Base-by-base conservation (phyloP, 768 basidiomycete species). In the Suillus spraguei region DNA sequence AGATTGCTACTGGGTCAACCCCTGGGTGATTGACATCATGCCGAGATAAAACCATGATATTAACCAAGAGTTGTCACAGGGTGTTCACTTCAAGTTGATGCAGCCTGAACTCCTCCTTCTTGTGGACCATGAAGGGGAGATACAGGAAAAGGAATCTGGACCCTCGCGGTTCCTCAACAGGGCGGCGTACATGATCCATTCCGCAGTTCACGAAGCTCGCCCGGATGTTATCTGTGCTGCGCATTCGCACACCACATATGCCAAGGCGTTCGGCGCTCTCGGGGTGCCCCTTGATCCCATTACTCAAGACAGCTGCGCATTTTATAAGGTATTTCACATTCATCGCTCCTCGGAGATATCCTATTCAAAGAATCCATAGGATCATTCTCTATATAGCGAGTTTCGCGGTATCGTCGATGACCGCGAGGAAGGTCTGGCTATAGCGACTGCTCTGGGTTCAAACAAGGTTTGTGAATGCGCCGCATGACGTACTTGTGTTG, bases 1-100 rank as follows among this genome's bases (percentile, higher is more conserved):
- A n/a, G n/a, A 84, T 65, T 79, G 78, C 62, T 82, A 82, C 74
- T 83, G 81, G 82, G 80, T 82, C 53, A 82, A 83, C 64, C 81
- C 81, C 1, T 80, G 80, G 64, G 81, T 78, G 64, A 62, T 71
- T 39, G 11, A 50, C 56, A n/a, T 32, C 9, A 38, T 46, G 2
- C 38, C n/a, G 33, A 35, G 54, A 55, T 55, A 36, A 24, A 24
- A 14, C 33, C 36, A 38, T 22, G 20, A 55, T 44, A 44, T 61
- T 52, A 42, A 53, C 54, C 60, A 13, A n/a, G n/a, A n/a, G 16
- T 44, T 44, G 50, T 5, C 13, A 6, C 52, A 80, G 78, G 81
- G 82, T 33, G 67, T 79, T n/a, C 82, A 82, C 67, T 84, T 83
- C 73, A 73, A 74, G 46, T 67, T 80, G 16, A 80, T 84, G 59